Base-by-base conservation (phyloP, 306 rosid genomes). In the Arachis stenosperma region DNA sequence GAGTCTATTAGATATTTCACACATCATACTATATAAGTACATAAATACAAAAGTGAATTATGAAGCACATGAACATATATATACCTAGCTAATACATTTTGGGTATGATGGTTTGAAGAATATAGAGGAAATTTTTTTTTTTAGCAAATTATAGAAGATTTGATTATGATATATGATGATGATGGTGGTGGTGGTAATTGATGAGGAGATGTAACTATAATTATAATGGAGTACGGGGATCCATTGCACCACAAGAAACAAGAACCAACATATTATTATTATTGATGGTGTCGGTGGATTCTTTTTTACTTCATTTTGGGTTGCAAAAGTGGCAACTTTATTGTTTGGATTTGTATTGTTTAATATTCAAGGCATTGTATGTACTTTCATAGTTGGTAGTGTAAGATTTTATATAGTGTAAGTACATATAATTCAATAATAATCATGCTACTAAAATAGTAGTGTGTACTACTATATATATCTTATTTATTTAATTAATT, bases 261-360 rank as follows among this genome's bases (percentile, higher is more conserved):
- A 47, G 70, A 47, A 66, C 12, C 51, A 8, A 46, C 57, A 55
- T 56, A 9, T 27, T 56, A 33, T 33, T 33, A 33, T 33, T 4
- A 33, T 33, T 33, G 42, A 41, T 70, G 42, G 54, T 70, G 75
- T 70, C 66, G 66, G 75, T 70, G 66, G 66, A 70, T 52, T 37
- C 51, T 8, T 46, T 46, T 46, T 15, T n/a, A 5, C 5, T 3
- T 46, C 7, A 6, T 8, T 6, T 64, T 22, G 11, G 43, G 70
- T 22, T 51, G 7, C 73, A 36, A n/a, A 15, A 43, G 15, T 40
- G 9, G 9, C 2, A 6, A 42, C 46, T 8, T 42, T 42, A 6
- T 42, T 42, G 46, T 42, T 5, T 42, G 46, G 9, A 6, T 42
- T 42, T 8, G 46, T 42, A 42, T 42, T 42, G 7, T 42, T 42